phyloP scores from a whole-genome alignment of 129 eudicot species.

The Saposhnikovia divaricata region DNA sequence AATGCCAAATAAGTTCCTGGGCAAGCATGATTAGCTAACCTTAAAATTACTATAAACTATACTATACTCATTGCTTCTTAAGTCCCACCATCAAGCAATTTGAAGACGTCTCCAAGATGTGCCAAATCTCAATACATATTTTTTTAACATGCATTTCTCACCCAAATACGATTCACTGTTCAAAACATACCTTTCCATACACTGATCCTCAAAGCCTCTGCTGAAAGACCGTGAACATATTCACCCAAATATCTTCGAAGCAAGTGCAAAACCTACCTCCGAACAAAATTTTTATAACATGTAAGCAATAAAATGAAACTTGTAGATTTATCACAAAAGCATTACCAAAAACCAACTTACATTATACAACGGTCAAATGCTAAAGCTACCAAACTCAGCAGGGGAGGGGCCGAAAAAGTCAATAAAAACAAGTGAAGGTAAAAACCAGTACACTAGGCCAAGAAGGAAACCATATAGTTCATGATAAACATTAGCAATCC shows the following conservation, averaged over 20 bases:
- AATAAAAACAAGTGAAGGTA: too few relatives aligned
- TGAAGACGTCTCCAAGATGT: neutral
- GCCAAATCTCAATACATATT: neutral
- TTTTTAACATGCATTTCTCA: neutral
- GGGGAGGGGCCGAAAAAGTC: neutral
- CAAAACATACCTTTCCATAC: conserved; percentile 78
- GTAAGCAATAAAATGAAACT: neutral
- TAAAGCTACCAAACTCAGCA: neutral
- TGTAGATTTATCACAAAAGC: neutral
- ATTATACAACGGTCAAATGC: neutral
- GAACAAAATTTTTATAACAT: neutral
- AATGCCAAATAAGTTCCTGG: neutral
- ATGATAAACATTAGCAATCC: neutral
- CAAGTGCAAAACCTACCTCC: conserved; percentile 79
- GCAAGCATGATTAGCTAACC: neutral
- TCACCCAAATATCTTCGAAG: conserved; percentile 95
- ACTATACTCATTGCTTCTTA: neutral
- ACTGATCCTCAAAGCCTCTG: conserved; percentile 92
- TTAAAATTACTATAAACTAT: neutral
- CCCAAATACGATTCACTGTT: neutral
- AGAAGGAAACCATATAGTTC: neutral
- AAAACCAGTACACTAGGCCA: neutral
- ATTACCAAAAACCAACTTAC: neutral
- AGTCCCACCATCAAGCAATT: neutral
- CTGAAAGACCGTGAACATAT: conserved; percentile 94